Evolutionary conservation across 1,284 basidiomycete genomes (phyloP), one percentile per base, ranked within the genome.

Genomic region (Puccinia novopanici): DNA sequence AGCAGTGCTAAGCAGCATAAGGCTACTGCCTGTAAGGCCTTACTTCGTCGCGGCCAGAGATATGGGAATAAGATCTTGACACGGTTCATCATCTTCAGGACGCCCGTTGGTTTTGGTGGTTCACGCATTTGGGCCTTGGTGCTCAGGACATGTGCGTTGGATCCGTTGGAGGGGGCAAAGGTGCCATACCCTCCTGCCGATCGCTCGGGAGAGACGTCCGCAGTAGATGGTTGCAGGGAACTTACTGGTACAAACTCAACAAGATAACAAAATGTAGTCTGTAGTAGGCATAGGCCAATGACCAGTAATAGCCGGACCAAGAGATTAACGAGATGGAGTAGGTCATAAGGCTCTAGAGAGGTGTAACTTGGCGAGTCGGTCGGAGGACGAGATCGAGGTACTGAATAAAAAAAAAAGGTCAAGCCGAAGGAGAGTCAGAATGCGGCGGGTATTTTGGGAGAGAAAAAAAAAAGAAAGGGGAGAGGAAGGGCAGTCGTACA

Each of bases 11-110:
- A 86, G 84, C 93, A 93, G 87, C 88, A 83, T 85, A 91, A 89
- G n/a, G 92, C 92, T 52, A 92, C 86, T 50, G 90, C 84, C 86
- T 94, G 93, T 8, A 95, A 88, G 72, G 87, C 87, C 67, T 86
- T 83, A 82, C 88, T 90, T 83, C 90, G 91, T 75, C 88, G 88
- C 8, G 93, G 93, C 93, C 93, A 95, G 13, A 95, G 89, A 86
- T 92, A 93, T 4, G 93, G 93, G 37, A 89, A 87, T 52, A 94
- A 88, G 80, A 89, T 89, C 72, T 87, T 87, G 81, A 93, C 86
- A 73, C 86, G 83, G n/a, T 83, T 42, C 71, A 82, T 81, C 67
- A 82, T 76, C n/a, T 80, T 80, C 15, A 75, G 24, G 59, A 75
- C 72, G 27, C 79, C 72, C 13, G 79, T 59, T 22, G 79, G 79